Evolutionary conservation across 1,284 basidiomycete genomes (phyloP), one percentile per base, ranked within the genome.

Genomic region (Cerioporus squamosus): DNA sequence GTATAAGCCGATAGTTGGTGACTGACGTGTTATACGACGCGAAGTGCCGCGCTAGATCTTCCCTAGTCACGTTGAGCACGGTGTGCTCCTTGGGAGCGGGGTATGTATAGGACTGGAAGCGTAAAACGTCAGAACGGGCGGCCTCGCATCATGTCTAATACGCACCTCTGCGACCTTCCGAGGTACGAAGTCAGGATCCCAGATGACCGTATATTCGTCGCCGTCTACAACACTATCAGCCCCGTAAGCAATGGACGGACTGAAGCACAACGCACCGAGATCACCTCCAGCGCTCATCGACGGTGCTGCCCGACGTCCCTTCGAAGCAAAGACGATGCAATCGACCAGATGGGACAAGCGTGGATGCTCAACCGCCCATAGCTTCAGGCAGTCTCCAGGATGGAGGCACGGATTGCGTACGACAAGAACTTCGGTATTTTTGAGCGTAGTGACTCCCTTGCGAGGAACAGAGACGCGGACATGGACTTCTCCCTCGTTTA

Each of bases 201-300:
- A 88, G 47, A 84, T 85, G 2, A 88, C 84, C 59, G 86, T 83
- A 65, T 83, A 88, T 59, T 83, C 79, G 60, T 88, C 86, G 6
- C 86, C 86, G 81, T 70, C 69, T 68, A 38, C 5, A 20, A n/a
- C 39, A 7, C 22, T 40, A 12, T 39, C n/a, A 18, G n/a, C n/a
- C 14, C 22, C 7, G 15, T 12, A 12, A 36, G 33, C 33, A 14
- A 15, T 36, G 33, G 33, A 36, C 14, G 33, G 15, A 5, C 12
- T 14, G 33, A 17, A 36, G 33, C 5, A 36, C 12, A 12, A 58
- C 68, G 5, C 79, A 69, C 85, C 85, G 17, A 86, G 73, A 66
- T 87, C 84, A 20, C 86, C 86, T 6, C 86, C 86, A 49, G 85
- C 87, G 47, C 82, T 86, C 85, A 88, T 87, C 0, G 85, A 81